phyloP scores from a whole-genome alignment of 495 filamentous ascomycete species.

The Podospora didyma region DNA sequence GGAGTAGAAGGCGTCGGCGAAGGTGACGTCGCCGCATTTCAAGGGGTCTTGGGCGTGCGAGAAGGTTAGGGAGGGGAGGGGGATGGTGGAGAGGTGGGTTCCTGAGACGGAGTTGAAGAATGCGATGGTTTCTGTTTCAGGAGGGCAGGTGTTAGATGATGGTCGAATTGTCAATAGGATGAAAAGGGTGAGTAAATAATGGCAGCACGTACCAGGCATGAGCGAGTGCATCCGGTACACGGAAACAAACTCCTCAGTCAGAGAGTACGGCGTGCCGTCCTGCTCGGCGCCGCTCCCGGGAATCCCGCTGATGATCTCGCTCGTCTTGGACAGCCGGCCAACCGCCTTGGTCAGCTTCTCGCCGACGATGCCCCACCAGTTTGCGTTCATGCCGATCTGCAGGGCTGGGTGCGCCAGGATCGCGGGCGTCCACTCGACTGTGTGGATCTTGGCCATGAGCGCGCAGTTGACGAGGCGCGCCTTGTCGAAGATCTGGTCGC shows the following conservation, averaged over 20 bases:
- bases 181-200: background rate
- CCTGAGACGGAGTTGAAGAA: slow-evolving; percentile 33
- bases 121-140: slow-evolving; percentile 30
- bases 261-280: slow-evolving; percentile 30
- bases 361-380: slow-evolving; percentile 43
- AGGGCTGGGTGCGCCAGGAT: slow-evolving; percentile 41
- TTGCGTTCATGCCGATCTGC: slow-evolving; percentile 34
- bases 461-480: slow-evolving; percentile 44
- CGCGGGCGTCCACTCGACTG: slow-evolving; percentile 44
- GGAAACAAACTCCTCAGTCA: slow-evolving; percentile 45
- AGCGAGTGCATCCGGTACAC: slow-evolving; percentile 42
- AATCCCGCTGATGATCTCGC: slow-evolving; percentile 37
- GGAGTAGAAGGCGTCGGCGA: slow-evolving; percentile 41
- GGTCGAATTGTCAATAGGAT: too few species aligned
- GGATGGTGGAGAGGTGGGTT: slow-evolving; percentile 25
- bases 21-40: slow-evolving; percentile 16
- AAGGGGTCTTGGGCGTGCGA: slow-evolving; percentile 28
- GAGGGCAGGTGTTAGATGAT: background rate
- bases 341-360: slow-evolving; percentile 35
- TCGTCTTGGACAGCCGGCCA: slow-evolving; percentile 33
- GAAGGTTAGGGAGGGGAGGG: slow-evolving; percentile 29
- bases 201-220: slow-evolving; percentile 28
- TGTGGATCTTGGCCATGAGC: slow-evolving; percentile 46
- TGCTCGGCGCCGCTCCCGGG: slow-evolving; percentile 36
- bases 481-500: slow-evolving; percentile 39